A percentile compares a stretch with the other conserved stretches of the same genome.
phyloP scores from a whole-genome alignment of 129 eudicot species.

The Pittosporum tobira region DNA sequence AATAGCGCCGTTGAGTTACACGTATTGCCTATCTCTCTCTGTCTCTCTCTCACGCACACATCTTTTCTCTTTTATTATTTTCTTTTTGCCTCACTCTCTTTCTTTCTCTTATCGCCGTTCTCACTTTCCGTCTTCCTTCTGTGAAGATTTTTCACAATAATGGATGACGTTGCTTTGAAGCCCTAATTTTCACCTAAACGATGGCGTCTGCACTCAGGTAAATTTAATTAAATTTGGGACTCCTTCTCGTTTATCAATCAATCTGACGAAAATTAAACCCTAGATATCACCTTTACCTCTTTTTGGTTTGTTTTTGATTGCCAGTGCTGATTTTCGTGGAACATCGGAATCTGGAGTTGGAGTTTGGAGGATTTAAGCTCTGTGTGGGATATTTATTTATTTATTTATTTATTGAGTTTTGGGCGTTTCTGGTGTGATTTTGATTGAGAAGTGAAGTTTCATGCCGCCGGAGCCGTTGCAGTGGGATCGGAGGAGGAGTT shows the following conservation, averaged over 20 bases:
- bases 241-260: background rate
- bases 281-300: background rate
- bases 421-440: conserved; percentile 12
- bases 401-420: background rate
- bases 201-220: background rate
- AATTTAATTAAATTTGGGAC: too few relatives aligned
- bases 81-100: conserved; percentile 21
- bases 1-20: background rate
- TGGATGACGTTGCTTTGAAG: too few relatives aligned
- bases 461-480: conserved; percentile 91
- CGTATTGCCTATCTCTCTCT: background rate
- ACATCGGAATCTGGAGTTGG: background rate
- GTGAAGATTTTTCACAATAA: background rate
- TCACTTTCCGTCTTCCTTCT: background rate
- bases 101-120: conserved; percentile 24
- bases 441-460: conserved; percentile 17
- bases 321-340: background rate
- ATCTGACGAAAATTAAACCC: background rate
- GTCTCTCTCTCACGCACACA: background rate
- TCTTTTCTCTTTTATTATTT: background rate
- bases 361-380: conserved; percentile 1
- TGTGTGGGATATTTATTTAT: conserved; percentile 1
- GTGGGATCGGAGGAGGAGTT: conserved; percentile 82
- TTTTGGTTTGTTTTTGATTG: background rate
- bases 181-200: background rate